Evolutionary conservation across 2,329 filamentous ascomycete genomes (phyloP).

Genomic region (Scleromitrula shiraiana): DNA sequence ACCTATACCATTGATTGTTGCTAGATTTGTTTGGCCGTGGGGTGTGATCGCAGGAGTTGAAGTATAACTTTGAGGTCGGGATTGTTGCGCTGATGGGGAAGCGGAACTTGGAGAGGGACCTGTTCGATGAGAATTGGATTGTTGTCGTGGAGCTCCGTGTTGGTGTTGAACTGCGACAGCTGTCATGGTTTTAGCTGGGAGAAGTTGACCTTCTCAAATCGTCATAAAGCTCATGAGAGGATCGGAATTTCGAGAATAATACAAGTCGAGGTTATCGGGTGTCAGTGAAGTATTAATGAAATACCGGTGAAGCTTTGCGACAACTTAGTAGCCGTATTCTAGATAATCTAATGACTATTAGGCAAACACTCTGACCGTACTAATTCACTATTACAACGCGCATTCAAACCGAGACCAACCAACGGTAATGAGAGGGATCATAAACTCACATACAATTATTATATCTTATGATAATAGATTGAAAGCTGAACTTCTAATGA

Average conservation of each 20-base stretch:
- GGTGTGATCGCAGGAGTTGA: constrained; percentile 16
- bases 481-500: not conserved
- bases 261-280: constrained; percentile 1
- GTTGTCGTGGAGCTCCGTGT: constrained; percentile 22
- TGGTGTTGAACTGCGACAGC: constrained; percentile 28
- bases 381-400: not conserved
- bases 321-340: not conserved
- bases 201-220: constrained; percentile 19
- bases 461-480: not conserved
- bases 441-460: not conserved
- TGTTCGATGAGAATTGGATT: constrained; percentile 25
- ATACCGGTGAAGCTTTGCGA: constrained; percentile 1
- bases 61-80: constrained; percentile 24
- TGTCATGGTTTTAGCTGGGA: constrained; percentile 26
- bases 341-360: not conserved
- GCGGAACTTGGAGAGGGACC: constrained; percentile 21
- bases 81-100: constrained; percentile 19
- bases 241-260: not conserved
- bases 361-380: not conserved
- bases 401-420: not conserved
- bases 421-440: not conserved
- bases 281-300: constrained; percentile 6
- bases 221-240: constrained; percentile 17
- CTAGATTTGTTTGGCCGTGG: not conserved
- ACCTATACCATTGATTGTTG: constrained; percentile 12